A percentile compares a stretch with the other conserved stretches of the same genome.
phyloP scores from a whole-genome alignment of 495 filamentous ascomycete species.

The Tetracladium setigerum region DNA sequence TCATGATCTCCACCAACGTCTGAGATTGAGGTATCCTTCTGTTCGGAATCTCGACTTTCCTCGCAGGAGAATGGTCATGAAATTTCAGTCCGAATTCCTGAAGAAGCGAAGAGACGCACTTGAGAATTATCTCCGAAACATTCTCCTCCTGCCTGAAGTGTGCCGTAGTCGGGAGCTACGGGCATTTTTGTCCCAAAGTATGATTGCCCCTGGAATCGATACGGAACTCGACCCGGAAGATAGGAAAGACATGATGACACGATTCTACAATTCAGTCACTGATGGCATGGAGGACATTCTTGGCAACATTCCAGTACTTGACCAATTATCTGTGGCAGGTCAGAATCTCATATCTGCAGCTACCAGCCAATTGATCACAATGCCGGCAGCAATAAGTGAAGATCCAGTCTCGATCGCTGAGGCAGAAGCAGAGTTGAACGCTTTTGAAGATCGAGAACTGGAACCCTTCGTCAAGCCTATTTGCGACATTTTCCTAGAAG shows the following conservation, averaged over 20 bases:
- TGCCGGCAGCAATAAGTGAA: conserved; percentile 40
- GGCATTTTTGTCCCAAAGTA: conserved; percentile 86
- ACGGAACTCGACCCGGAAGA: conserved; percentile 42
- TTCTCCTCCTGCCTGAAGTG: conserved; percentile 83
- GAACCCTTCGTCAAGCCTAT: conserved; percentile 98
- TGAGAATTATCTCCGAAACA: conserved; percentile 76
- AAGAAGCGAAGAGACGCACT: conserved; percentile 78
- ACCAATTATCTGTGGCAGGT: conserved; percentile 86
- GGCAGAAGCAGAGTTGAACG: conserved; percentile 88
- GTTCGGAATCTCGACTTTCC: conserved; percentile 91
- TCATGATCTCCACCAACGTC: conserved; percentile 84
- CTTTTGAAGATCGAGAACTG: conserved; percentile 81
- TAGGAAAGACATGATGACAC: conserved; percentile 82
- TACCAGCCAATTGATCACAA: conserved; percentile 61
- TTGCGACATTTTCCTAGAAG: conserved; percentile 93
- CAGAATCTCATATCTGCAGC: conserved; percentile 90
- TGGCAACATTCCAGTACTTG: conserved; percentile 89
- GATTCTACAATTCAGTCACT: conserved; percentile 91
- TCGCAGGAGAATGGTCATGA: conserved; percentile 85
- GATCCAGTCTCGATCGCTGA: conserved; percentile 69
- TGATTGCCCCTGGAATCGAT: conserved; percentile 53
- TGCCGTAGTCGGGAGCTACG: conserved; percentile 89
- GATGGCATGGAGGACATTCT: conserved; percentile 98
- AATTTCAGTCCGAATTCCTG: conserved; percentile 89
- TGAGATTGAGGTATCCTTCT: conserved; percentile 74